These are phyloP conservation scores for Priceomyces fermenticarens DNA, from an alignment of 805 yeast species.

Conservation along the genomic window DNA sequence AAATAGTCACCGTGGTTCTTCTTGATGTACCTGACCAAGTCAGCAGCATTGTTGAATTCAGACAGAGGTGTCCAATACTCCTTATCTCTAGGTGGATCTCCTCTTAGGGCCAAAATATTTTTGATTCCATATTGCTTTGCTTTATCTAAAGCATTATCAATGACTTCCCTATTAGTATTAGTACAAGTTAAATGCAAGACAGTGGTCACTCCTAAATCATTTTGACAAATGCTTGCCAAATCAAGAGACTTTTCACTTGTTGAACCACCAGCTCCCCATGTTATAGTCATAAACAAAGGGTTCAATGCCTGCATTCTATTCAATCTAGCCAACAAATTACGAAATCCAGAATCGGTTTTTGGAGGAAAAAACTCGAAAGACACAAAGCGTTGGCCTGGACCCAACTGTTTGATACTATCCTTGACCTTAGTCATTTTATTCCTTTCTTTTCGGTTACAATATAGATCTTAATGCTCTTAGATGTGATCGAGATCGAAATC, in stretches of 20 bases:
- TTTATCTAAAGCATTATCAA: conserved; percentile 71
- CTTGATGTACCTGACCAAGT: conserved; percentile 78
- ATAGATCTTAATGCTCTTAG: too few species aligned
- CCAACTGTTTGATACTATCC: conserved; percentile 50
- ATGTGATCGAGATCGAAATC: too few species aligned
- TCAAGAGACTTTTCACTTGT: conserved; percentile 84
- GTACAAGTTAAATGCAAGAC: conserved; percentile 96
- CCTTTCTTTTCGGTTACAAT: neutral
- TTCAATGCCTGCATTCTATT: conserved; percentile 84
- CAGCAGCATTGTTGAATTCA: conserved; percentile 77
- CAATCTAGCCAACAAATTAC: conserved; percentile 81
- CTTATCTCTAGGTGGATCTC: conserved; percentile 87
- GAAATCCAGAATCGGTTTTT: conserved; percentile 84
- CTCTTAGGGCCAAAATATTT: conserved; percentile 89
- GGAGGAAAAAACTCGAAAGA: conserved; percentile 98
- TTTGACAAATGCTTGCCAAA: conserved; percentile 73
- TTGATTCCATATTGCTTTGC: conserved; percentile 79
- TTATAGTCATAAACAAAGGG: conserved; percentile 86
- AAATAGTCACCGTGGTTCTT: conserved; percentile 72
- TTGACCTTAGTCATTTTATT: conserved; percentile 32
- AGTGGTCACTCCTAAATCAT: conserved; percentile 77
- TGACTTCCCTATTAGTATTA: conserved; percentile 71
- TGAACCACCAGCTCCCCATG: conserved; percentile 99
- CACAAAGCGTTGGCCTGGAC: conserved; percentile 58
- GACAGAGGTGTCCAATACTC: conserved; percentile 56